Evolutionary conservation across 805 yeast species (phyloP), one percentile per base, ranked within the genome.

Genomic region (Myxozyma udenii): DNA sequence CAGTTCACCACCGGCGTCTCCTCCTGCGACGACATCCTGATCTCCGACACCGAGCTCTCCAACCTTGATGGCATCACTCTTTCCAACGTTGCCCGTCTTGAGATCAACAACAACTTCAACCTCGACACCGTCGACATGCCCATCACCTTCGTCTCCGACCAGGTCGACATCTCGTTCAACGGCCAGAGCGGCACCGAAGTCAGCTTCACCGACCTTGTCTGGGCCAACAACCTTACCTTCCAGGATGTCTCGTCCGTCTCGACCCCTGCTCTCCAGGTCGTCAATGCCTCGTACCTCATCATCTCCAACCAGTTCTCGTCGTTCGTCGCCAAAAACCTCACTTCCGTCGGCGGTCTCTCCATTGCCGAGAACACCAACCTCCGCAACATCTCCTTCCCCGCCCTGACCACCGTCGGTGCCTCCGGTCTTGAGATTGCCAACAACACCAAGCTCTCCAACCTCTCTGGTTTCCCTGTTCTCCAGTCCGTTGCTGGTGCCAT

Each of bases 391-490:
- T 81, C 83, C 61, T 84, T 88, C 78, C 75, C 85, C 46, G 70
- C 77, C 68, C 80, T 93, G 72, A 76, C 82, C 57, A 60, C 78
- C 44, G 75, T 93, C 65, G 95, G 91, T 70, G 25, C 44, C 16
- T 98, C 98, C 80, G 98, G 96, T 72, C 86, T 93, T 71, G 83
- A 79, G 65, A 75, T 93, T 68, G 81, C 86, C 60, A 87, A 89
- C 82, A 93, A 93, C 85, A 74, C 87, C 61, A 71, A 77, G 49
- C 81, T 91, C 69, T 71, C 68, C 44, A 64, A 77, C 52, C 75
- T 91, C 68, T 75, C 76, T 53, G 91, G 88, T 68, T 87, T 93
- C 81, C 82, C 83, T 63, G 68, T 76, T 61, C 78, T 93, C 66
- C 72, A 76, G 69, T 71, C 85, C 55, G 80, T 91, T 65, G 87